Evolutionary conservation across 805 yeast genomes (phyloP), one percentile per base, ranked within the genome.

Genomic region (Starmerella apis): DNA sequence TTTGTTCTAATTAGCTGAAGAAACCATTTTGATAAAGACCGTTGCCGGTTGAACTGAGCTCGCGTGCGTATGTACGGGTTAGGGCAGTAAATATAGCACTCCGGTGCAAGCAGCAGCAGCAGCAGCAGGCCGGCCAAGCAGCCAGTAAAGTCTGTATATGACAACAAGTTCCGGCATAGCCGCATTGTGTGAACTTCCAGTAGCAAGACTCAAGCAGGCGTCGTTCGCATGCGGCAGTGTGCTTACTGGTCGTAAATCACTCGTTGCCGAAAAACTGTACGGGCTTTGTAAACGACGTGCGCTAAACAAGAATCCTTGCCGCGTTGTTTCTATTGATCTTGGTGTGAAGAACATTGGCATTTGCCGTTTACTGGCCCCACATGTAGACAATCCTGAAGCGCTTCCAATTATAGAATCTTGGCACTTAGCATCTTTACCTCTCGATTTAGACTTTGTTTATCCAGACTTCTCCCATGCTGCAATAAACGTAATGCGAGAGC

Each of bases 281-380:
- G 16, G n/a, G 14, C 37, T 43, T 2, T 9, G 20, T 2, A 16
- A 4, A 8, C 33, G 43, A 11, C 30, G 36, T 9, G 35, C 10
- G 9, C 37, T 10, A 4, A 13, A 14, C 23, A 16, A 46, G 18
- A 33, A 28, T 7, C 49, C 52, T 10, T n/a, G 30, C 22, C 46
- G 53, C n/a, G 19, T 64, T 3, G 32, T 65, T 14, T 66, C 69
- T 9, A 38, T 66, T 2, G 69, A 66, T 51, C 53, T 66, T 51
- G 69, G 69, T 7, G 56, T 66, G 6, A 52, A 56, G 23, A 66
- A 66, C 37, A 57, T 66, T 3, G 67, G 68, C 13, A 45, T 62
- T 3, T 59, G 66, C 42, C 53, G 52, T 16, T 18, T 61, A 20
- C 41, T 41, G 19, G 37, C 28, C 1, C 57, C 36, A 14, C 10